Conservation (phyloP, 2,329 filamentous ascomycete species). For the Gremmenia infestans region DNA sequence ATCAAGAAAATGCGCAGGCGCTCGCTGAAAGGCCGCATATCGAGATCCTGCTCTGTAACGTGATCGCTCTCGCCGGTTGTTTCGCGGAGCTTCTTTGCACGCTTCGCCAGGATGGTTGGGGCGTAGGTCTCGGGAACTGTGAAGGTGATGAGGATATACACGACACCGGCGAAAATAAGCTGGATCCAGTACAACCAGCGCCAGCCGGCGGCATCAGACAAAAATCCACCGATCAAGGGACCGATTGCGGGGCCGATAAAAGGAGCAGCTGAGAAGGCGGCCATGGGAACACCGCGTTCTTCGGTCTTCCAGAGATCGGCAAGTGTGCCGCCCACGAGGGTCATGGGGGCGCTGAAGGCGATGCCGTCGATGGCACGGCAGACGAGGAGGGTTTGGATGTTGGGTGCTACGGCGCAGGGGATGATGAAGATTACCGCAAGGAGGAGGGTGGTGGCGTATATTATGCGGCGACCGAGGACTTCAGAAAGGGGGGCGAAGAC, state of each 20-base stretch:
- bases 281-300: slow-evolving; percentile 82
- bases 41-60: slow-evolving; percentile 77
- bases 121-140: slow-evolving; percentile 90
- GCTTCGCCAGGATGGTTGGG: slow-evolving; percentile 66
- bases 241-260: slow-evolving; percentile 78
- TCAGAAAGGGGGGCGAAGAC: slow-evolving; percentile 75
- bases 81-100: slow-evolving; percentile 68
- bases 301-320: slow-evolving; percentile 82
- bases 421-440: slow-evolving; percentile 75
- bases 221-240: slow-evolving; percentile 71
- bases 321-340: slow-evolving; percentile 74
- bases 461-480: slow-evolving; percentile 63
- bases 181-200: slow-evolving; percentile 86
- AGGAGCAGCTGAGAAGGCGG: slow-evolving; percentile 75
- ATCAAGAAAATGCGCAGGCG: slow-evolving; percentile 69
- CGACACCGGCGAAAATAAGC: slow-evolving; percentile 64
- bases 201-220: slow-evolving; percentile 67
- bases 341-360: slow-evolving; percentile 82
- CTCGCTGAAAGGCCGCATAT: slow-evolving; percentile 63
- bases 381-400: slow-evolving; percentile 70
- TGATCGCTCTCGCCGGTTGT: slow-evolving; percentile 60
- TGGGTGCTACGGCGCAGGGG: slow-evolving; percentile 70
- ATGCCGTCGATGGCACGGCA: slow-evolving; percentile 77
- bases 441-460: slow-evolving; percentile 47
- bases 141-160: slow-evolving; percentile 77